Conservation (phyloP, 164 flowering plant genomes). For the Tinospora cordifolia region DNA sequence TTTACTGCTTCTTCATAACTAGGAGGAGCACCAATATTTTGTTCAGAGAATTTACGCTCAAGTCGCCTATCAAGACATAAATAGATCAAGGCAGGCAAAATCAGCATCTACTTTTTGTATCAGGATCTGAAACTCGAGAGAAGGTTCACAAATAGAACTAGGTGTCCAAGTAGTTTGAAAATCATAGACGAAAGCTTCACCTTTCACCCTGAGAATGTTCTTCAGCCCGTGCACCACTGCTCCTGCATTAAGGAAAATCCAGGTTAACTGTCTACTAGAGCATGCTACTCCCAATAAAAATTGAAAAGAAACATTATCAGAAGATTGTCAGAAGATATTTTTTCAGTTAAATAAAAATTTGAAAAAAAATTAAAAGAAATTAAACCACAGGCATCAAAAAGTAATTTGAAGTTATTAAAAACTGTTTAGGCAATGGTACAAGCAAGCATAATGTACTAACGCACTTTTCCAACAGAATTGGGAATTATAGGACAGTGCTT, state of each 20-base stretch:
- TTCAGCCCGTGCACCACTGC: slow-evolving; percentile 58
- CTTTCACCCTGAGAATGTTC: slow-evolving; percentile 77
- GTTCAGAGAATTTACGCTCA: slow-evolving; percentile 67
- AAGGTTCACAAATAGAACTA: neutral
- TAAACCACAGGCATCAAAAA: neutral
- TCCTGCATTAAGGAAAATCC: slow-evolving; percentile 34
- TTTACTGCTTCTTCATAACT: slow-evolving; percentile 80
- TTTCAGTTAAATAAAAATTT: neutral
- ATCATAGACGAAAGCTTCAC: slow-evolving; percentile 25
- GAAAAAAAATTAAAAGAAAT: too few relatives aligned
- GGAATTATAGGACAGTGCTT: neutral
- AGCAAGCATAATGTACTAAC: neutral
- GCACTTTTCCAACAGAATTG: neutral
- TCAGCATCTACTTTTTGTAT: slow-evolving; percentile 1
- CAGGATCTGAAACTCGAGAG: neutral
- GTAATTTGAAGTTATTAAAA: neutral
- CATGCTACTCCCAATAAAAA: too few relatives aligned
- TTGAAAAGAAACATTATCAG: too few relatives aligned
- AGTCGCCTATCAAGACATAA: slow-evolving; percentile 28
- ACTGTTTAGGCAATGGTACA: neutral
- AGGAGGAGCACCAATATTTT: slow-evolving; percentile 75
- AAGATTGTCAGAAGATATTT: neutral
- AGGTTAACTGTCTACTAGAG: neutral
- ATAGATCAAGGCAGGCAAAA: neutral
- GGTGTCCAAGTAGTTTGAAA: neutral